Conservation (phyloP, 306 rosid genomes). For the Arachis hypogaea region DNA sequence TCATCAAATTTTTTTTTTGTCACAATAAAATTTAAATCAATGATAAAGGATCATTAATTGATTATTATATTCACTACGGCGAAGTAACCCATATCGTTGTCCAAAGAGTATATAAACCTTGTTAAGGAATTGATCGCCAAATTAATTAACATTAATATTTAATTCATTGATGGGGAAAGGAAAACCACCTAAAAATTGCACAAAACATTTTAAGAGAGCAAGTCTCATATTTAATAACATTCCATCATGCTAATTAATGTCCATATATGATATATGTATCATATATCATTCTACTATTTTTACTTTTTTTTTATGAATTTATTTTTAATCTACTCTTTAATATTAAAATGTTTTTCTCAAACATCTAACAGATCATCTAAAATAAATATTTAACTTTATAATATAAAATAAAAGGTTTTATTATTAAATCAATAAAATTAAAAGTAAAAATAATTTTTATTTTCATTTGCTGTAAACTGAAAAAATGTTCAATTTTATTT, state of each 20-base stretch:
- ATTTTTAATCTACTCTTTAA: too few relatives aligned
- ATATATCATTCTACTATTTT: not conserved
- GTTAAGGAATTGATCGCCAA: not conserved
- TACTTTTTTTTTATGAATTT: too few relatives aligned
- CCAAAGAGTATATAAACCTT: not conserved
- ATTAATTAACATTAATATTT: not conserved
- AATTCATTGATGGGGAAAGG: slow-evolving; percentile 4
- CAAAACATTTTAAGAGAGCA: slow-evolving; percentile 1
- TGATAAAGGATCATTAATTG: not conserved
- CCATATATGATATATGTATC: not conserved
- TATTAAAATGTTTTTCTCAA: too few relatives aligned
- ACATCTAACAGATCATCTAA: too few relatives aligned
- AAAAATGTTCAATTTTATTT: too few relatives aligned
- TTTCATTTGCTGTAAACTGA: too few relatives aligned
- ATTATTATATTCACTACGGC: not conserved
- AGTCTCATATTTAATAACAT: slow-evolving; percentile 1
- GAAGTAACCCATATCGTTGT: not conserved
- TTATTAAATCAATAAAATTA: too few relatives aligned
- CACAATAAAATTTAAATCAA: not conserved
- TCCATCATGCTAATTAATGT: not conserved
- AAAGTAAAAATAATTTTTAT: too few relatives aligned
- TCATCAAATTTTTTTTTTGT: too few relatives aligned
- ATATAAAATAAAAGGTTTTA: too few relatives aligned
- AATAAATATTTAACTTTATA: too few relatives aligned
- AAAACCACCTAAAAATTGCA: not conserved